Evolutionary conservation across 805 yeast species (phyloP).

Genomic region (Ogataea nakhonphanomensis): DNA sequence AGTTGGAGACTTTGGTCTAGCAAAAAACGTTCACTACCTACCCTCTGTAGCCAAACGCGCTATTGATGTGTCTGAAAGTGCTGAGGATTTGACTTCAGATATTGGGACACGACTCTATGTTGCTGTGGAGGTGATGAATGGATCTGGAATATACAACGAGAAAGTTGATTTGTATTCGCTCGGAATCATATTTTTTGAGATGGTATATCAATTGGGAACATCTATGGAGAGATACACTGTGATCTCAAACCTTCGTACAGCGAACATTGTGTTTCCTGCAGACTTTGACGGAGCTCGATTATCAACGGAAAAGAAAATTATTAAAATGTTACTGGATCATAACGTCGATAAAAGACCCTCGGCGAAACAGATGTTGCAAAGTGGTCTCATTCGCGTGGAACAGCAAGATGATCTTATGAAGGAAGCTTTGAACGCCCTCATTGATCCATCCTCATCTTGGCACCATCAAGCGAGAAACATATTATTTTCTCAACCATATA

Average conservation of each 20-base stretch:
- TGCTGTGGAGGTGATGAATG: conserved; percentile 80
- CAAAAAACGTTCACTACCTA: conserved; percentile 74
- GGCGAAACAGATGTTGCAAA: conserved; percentile 68
- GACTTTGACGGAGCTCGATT: conserved; percentile 55
- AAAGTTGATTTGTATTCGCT: conserved; percentile 95
- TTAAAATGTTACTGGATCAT: conserved; percentile 68
- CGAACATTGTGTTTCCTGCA: conserved; percentile 63
- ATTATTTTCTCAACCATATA: conserved; percentile 79
- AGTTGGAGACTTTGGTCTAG: conserved; percentile 96
- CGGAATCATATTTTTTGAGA: conserved; percentile 93
- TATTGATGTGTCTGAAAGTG: conserved; percentile 26
- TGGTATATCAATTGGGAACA: conserved; percentile 81
- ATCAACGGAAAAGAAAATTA: conserved; percentile 62
- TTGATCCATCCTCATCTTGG: conserved; percentile 93
- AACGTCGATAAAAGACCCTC: conserved; percentile 76
- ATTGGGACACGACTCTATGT: conserved; percentile 94
- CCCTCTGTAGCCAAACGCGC: conserved; percentile 15
- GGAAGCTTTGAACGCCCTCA: conserved; percentile 79
- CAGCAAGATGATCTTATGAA: conserved; percentile 87
- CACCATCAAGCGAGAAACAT: conserved; percentile 88
- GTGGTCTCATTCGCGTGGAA: conserved; percentile 83
- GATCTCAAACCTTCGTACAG: conserved; percentile 58
- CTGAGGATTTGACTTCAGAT: conserved; percentile 82
- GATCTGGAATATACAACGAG: conserved; percentile 75
- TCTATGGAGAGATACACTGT: conserved; percentile 89